Evolutionary conservation across 2,329 filamentous ascomycete genomes (phyloP).

Genomic region (Cladosporium halotolerans): DNA sequence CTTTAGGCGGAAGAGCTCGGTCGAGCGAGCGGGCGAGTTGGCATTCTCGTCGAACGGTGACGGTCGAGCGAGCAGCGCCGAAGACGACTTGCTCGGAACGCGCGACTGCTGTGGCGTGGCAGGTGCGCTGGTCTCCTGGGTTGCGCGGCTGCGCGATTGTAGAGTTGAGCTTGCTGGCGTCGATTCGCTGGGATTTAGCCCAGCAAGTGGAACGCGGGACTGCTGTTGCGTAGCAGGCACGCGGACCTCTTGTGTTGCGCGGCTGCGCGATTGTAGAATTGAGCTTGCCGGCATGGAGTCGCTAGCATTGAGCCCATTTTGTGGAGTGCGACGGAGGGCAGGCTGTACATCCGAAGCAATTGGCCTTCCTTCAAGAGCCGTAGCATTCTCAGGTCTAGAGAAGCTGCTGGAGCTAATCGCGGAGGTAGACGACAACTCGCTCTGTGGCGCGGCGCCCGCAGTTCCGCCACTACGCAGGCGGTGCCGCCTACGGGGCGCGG

Average conservation of each 20-base stretch:
- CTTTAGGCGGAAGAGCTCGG: constrained; percentile 6
- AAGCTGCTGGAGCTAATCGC: constrained; percentile 17
- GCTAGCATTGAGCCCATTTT: neutral
- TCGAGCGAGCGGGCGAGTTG: neutral
- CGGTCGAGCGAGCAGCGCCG: constrained; percentile 2
- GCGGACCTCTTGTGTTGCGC: neutral
- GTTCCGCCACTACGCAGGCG: constrained; percentile 2
- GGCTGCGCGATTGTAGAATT: neutral
- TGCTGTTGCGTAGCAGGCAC: neutral
- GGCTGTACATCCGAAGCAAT: neutral
- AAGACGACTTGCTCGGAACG: neutral
- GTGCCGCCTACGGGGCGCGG: neutral
- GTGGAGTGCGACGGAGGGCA: neutral
- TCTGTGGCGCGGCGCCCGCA: constrained; percentile 2
- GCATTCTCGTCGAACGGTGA: constrained; percentile 3
- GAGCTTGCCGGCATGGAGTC: neutral
- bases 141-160: neutral
- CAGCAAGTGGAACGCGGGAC: neutral
- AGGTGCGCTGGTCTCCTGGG: neutral
- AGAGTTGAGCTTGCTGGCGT: neutral
- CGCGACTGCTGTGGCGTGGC: neutral
- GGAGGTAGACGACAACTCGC: constrained; percentile 23
- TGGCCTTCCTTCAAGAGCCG: constrained; percentile 9
- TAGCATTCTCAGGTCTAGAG: neutral
- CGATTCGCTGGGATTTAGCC: too few species aligned